A percentile compares a stretch with the other conserved stretches of the same genome.
phyloP scores from a whole-genome alignment of 345 rosid genomes.

The Bruguiera sexangula region DNA sequence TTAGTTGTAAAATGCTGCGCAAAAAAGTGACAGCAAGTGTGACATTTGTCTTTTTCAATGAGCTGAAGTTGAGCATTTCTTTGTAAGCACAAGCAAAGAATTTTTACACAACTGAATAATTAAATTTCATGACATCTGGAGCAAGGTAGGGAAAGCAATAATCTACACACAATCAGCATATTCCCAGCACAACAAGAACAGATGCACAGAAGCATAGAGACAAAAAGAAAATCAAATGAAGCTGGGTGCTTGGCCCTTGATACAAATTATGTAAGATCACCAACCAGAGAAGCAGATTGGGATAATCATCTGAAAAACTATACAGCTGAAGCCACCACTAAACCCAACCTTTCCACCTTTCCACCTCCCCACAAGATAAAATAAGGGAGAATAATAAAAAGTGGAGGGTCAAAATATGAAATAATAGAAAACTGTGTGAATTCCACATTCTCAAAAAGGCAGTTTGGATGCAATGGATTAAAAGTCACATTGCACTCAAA shows the following conservation, averaged over 20 bases:
- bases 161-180: neutral
- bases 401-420: too few relatives aligned
- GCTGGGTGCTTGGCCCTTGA: neutral
- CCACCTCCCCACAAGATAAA: too few relatives aligned
- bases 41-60: neutral
- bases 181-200: neutral
- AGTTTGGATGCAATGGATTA: too few relatives aligned
- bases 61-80: neutral
- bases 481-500: too few relatives aligned
- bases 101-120: neutral
- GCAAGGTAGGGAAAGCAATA: neutral
- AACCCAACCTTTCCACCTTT: too few relatives aligned
- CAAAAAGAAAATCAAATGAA: neutral
- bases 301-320: too few relatives aligned
- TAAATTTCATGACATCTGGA: neutral
- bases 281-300: neutral
- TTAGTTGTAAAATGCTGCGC: constrained; percentile 17
- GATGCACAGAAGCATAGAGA: neutral
- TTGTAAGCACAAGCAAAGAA: neutral
- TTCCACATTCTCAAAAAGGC: too few relatives aligned
- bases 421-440: too few relatives aligned
- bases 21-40: constrained; percentile 4
- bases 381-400: too few relatives aligned
- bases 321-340: too few relatives aligned
- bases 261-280: neutral